These are phyloP conservation scores for Aureoboletus auriporus DNA, from an alignment of 768 basidiomycete genomes.

Conservation along the genomic window DNA sequence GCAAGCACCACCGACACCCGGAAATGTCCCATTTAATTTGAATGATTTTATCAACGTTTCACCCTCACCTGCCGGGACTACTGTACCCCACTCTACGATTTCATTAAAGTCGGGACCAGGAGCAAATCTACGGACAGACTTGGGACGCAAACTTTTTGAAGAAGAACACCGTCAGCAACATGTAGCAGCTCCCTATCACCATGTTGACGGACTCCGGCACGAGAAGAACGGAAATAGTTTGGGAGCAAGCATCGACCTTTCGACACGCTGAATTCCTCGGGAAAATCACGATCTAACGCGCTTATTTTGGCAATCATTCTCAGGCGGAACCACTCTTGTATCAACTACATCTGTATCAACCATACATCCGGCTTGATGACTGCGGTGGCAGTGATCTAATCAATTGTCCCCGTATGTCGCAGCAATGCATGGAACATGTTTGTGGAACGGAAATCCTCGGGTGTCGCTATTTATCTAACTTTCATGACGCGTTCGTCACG, in stretches of 20 bases:
- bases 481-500: slow-evolving; percentile 10
- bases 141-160: slow-evolving; percentile 67
- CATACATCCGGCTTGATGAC: slow-evolving; percentile 22
- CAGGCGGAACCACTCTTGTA: slow-evolving; percentile 29
- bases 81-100: slow-evolving; percentile 29
- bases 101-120: slow-evolving; percentile 33
- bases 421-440: slow-evolving; percentile 22
- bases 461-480: slow-evolving; percentile 17
- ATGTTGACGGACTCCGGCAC: slow-evolving; percentile 21
- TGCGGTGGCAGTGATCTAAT: slow-evolving; percentile 27
- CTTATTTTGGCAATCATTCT: slow-evolving; percentile 19
- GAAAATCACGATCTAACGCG: slow-evolving; percentile 11
- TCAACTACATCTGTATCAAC: slow-evolving; percentile 34
- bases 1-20: slow-evolving; percentile 35
- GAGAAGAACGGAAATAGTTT: slow-evolving; percentile 24
- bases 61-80: slow-evolving; percentile 50
- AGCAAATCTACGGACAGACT: slow-evolving; percentile 56
- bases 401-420: slow-evolving; percentile 26
- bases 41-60: slow-evolving; percentile 73
- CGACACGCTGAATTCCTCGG: slow-evolving; percentile 18
- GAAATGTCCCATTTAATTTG: slow-evolving; percentile 50
- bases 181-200: slow-evolving; percentile 9
- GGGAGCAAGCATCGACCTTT: slow-evolving; percentile 30
- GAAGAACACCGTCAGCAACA: slow-evolving; percentile 49
- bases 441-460: slow-evolving; percentile 17